Base-by-base conservation (phyloP, 1,139 yeast genomes). In the Tardiomyces digboiensis region DNA sequence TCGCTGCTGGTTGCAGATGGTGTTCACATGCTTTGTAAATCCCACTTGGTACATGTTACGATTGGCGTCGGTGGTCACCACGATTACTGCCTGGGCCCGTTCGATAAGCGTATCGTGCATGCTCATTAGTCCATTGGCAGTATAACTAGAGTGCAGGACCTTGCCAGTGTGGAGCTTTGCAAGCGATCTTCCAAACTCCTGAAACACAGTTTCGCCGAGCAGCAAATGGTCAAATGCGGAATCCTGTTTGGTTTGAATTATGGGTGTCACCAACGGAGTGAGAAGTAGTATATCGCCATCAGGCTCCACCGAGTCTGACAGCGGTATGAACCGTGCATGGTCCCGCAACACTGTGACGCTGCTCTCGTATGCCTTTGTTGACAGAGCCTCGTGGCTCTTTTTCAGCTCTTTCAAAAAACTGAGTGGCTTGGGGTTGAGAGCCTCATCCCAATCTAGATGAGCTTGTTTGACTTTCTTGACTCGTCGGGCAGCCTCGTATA, bases 41-140 rank as follows among this genome's bases (percentile, higher is more conserved):
- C 81, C 80, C n/a, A 77, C 73, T 57, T 79, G 84, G 56, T 77
- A 78, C 76, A 78, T 75, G 57, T 79, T 78, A 50, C 82, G 64
- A 23, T 76, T 66, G 7, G 83, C 82, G 54, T 79, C 84, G 3
- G 82, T 76, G 6, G 83, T 77, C 38, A 79, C 64, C 6, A 79
- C 72, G 39, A 79, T 73, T 8, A 79, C 78, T 2, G 76, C 74
- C 46, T 75, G 75, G 8, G 81, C 69, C 41, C 71, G 67, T 45
- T 75, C 78, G 39, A 79, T 75, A 43, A 78, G 64, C 29, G 70
- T 64, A 53, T 80, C 85, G 53, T 79, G 84, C 42, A 76, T 61
- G 12, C 72, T 66, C 13, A 81, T 76, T 36, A 80, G 65, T 0
- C 85, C 85, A 52, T 79, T 78, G 18, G 83, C 82, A 0, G 84